Evolutionary conservation across 2,329 filamentous ascomycete species (phyloP), one percentile per base, ranked within the genome.

Genomic region (Zymoseptoria ardabiliae): DNA sequence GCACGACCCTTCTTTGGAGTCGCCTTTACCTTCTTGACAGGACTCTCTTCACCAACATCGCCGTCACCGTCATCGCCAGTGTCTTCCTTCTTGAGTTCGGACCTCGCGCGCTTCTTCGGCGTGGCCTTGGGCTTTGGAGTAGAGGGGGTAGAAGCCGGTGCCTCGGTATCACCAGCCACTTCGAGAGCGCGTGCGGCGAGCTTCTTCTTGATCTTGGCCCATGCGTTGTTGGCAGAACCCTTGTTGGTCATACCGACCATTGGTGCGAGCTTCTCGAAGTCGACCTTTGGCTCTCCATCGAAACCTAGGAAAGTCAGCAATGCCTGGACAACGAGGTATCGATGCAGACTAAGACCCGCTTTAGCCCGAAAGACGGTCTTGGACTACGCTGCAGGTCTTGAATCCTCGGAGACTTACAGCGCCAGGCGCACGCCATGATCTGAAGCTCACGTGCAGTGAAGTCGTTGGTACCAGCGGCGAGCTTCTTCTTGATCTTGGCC

Each of bases 291-390:
- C 54, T 28, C 54, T 53, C 49, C 9, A 55, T 25, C 30, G 20
- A 50, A 50, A 17, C 30, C 28, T 25, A 17, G 13, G 13, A 2
- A 25, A 53, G 76, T 77, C 65, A 45, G 35, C 35, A 5, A 45
- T 45, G 2, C 35, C 35, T n/a, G 7, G 84, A 87, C 50, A 63
- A 67, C 1, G 28, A 6, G 20, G 23, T 30, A 28, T 19, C 21
- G 55, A 20, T 9, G 25, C 25, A 10, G n/a, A 17, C 3, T 9
- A 25, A 13, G n/a, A 53, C 21, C n/a, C 61, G 68, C 67, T 60
- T 70, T 69, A 1, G 68, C 68, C 53, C 35, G 17, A 45, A 7
- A 45, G 35, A 45, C 5, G 35, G 3, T 45, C 35, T 6, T 2
- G 11, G 35, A 45, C 35, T 45, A n/a, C 35, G 35, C 35, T 45